Evolutionary conservation across 2,329 filamentous ascomycete species (phyloP).

Genomic region (Hypoxylon sp.): DNA sequence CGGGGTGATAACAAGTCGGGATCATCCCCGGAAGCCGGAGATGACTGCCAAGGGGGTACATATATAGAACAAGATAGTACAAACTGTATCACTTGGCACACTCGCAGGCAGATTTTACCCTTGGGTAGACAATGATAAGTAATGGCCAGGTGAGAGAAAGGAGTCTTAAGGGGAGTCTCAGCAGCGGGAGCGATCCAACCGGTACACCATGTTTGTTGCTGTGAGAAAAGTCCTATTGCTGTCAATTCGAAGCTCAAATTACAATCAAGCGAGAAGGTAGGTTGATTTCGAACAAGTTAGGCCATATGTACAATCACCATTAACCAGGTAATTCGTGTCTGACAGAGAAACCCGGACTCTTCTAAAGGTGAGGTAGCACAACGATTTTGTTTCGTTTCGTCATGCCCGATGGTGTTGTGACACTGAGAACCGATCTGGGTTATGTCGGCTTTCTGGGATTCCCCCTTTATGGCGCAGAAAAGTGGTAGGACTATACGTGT

Average conservation of each 20-base stretch:
- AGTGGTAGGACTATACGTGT: constrained; percentile 44
- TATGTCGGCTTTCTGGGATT: constrained; percentile 28
- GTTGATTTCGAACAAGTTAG: constrained; percentile 22
- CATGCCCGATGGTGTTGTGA: constrained; percentile 46
- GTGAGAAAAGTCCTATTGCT: neutral
- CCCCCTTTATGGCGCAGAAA: constrained; percentile 39
- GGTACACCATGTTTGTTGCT: constrained; percentile 5
- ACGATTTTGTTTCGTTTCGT: constrained; percentile 48
- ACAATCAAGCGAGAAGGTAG: constrained; percentile 4
- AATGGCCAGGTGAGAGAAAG: neutral
- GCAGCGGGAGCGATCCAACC: neutral
- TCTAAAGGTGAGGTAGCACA: constrained; percentile 43
- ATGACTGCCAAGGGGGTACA: constrained; percentile 38
- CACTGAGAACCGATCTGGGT: constrained; percentile 40
- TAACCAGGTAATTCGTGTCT: constrained; percentile 31
- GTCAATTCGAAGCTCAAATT: constrained; percentile 5
- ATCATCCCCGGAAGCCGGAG: constrained; percentile 39
- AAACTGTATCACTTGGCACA: constrained; percentile 17
- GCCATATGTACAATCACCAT: constrained; percentile 23
- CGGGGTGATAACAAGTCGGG: constrained; percentile 41
- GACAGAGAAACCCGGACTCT: constrained; percentile 40
- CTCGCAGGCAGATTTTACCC: neutral
- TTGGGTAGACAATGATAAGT: constrained; percentile 3
- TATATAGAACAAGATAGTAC: constrained; percentile 26
- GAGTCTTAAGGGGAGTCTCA: neutral